Evolutionary conservation across 345 rosid genomes (phyloP).

Genomic region (Acer campestre): DNA sequence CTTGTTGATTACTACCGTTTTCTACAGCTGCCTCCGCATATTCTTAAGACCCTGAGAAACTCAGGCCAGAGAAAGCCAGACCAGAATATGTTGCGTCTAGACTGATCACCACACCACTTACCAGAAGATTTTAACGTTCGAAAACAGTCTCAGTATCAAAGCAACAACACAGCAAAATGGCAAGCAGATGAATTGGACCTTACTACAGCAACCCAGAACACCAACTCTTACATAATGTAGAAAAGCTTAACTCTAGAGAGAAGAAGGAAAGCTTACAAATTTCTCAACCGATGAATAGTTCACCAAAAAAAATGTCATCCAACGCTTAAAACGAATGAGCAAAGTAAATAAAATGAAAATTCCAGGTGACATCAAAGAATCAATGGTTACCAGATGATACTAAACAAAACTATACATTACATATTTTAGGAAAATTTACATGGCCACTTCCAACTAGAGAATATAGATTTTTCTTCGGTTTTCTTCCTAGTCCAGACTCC

Average conservation of each 20-base stretch:
- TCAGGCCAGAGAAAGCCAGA: background rate
- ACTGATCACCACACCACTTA: background rate
- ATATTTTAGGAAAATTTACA: background rate
- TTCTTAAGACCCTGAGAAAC: background rate
- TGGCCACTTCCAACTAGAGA: background rate
- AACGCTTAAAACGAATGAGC: background rate
- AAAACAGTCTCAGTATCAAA: background rate
- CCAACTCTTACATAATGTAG: background rate
- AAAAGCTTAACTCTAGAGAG: background rate
- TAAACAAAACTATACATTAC: background rate
- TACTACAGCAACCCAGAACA: background rate
- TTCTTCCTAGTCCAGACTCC: too few species aligned
- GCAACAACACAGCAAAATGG: background rate
- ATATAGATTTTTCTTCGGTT: background rate
- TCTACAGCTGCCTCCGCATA: background rate
- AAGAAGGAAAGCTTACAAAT: background rate
- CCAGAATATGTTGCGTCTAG: background rate
- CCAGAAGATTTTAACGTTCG: too few species aligned
- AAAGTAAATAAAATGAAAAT: background rate
- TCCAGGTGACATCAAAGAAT: background rate
- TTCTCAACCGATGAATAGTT: background rate
- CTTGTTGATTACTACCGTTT: too few species aligned
- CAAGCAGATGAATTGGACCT: too few species aligned
- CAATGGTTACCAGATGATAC: background rate
- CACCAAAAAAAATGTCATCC: background rate